Evolutionary conservation across 108 stramenopile species (phyloP).

Genomic region (Fragilaria radians): DNA sequence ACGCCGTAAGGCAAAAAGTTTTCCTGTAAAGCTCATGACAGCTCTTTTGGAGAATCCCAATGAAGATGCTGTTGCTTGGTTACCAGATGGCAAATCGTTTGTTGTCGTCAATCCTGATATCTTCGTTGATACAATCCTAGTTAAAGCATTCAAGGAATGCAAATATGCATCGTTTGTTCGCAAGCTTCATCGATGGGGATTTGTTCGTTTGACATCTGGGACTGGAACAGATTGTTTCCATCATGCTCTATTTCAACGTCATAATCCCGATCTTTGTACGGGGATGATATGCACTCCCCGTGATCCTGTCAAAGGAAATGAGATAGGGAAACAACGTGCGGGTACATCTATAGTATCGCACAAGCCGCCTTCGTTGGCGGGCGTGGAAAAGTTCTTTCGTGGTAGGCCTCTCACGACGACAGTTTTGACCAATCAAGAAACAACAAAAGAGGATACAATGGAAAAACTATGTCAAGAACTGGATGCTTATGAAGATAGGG

Average conservation of each 20-base stretch:
- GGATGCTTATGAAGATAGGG: too few species aligned
- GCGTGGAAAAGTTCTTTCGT: constrained; percentile 44
- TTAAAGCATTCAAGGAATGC: constrained; percentile 26
- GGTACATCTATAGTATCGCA: not conserved
- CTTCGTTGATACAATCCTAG: constrained; percentile 29
- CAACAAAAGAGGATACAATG: too few species aligned
- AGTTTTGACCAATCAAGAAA: not conserved
- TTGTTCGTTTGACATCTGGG: constrained; percentile 44
- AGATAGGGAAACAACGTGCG: not conserved
- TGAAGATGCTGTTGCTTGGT: constrained; percentile 44
- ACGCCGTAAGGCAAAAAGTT: constrained; percentile 17
- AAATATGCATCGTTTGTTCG: constrained; percentile 50
- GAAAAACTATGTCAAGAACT: too few species aligned
- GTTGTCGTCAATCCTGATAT: constrained; percentile 33
- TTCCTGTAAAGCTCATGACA: constrained; percentile 42
- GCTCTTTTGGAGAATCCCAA: constrained; percentile 23
- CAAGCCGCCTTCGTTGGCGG: constrained; percentile 32
- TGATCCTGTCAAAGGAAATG: constrained; percentile 13
- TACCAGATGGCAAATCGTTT: constrained; percentile 56
- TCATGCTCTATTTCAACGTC: constrained; percentile 39
- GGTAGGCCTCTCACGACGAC: not conserved
- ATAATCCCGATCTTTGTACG: constrained; percentile 25
- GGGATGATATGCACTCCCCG: constrained; percentile 22
- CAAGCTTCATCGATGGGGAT: constrained; percentile 66
- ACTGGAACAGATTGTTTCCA: constrained; percentile 57